Evolutionary conservation across 2,329 filamentous ascomycete species (phyloP), one percentile per base, ranked within the genome.

Genomic region (Arthrocladium fulminans): DNA sequence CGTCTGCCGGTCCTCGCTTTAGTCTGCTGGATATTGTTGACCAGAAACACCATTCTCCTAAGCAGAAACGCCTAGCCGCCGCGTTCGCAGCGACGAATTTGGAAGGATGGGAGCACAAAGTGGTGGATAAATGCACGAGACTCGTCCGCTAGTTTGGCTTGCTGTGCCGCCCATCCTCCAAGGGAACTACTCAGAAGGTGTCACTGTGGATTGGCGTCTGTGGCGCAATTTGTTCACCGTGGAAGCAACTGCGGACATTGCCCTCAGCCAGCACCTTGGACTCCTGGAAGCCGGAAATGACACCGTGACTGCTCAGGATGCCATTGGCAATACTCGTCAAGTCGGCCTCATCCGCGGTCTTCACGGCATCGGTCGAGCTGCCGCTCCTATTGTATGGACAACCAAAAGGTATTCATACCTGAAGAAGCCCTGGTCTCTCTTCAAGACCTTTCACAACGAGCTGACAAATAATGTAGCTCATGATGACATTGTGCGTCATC

Each of bases 171-270:
- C 6, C n/a, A 22, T 12, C 37, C 3, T 22, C 37, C 6, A 19
- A n/a, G 17, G 61, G 40, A 77, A 79, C 19, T 58, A 51, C 0
- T 59, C 68, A n/a, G 74, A 79, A 41, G 65, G 69, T 51, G 48
- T 65, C 0, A 65, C 62, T 0, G 74, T 79, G 48, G 60, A 77
- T 0, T 66, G 20, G n/a, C 15, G 67, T 49, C 76, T 76, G 48
- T 80, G 75, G 75, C 74, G 67, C 63, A 58, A 70, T 4, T 76
- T 75, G 45, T 70, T 77, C 66, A 61, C 74, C 0, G 76, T 74
- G 0, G 77, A 80, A 55, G 61, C 76, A 1, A 74, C 79, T 43
- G 73, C 69, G 0, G 67, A 77, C 44, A 59, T 80, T 4, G 70
- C 64, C 1, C 80, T 80, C 58, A 76, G 76, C 0, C 69, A 77